Base-by-base conservation (phyloP, 257 asterid species). In the Fraxinus quadrangulata region DNA sequence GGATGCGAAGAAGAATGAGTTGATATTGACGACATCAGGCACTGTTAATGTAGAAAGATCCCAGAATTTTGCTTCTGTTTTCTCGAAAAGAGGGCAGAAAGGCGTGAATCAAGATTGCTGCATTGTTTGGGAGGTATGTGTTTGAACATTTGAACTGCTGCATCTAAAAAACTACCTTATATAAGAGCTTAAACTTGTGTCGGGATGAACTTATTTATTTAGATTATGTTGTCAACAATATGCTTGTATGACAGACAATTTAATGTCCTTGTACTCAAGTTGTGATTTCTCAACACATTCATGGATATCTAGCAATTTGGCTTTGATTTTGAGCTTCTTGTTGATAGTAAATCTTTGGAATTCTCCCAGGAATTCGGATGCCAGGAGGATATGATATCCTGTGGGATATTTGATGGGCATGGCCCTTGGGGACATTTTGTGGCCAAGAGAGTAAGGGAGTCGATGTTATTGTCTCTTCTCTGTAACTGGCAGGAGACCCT, bases 381-480 rank as follows among this genome's bases (percentile, higher is more conserved):
- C 83, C 98, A 96, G 87, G 89, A 89, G 67, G 99, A 93, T 75
- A 93, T 92, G 98, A 73, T 86, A 28, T 96, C 92, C 75, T 96
- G 99, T 83, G 99, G 99, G 82, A 87, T 92, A 82, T 94, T 94
- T 76, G 99, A 94, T 21, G 99, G 99, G 59, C 99, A 94, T 76
- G 99, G 99, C 49, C 93, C 92, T 33, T 94, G 99, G 99, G 98
- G 99, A 36, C 96, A 94, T 87, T 90, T 81, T 82, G 98, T 94
- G 84, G 88, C 99, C 6, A 94, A 94, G 88, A 81, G 71, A 34
- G 97, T 94, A 23, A 84, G 99, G 74, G 97, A 92, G 76, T 89
- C 96, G 19, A 85, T 94, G 88, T 89, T 91, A 11, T 80, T 90
- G 17, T 84, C 94, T 63, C 92, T 94, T 74, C 91, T 90, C 49